These are phyloP conservation scores for Telopea speciosissima DNA, from an alignment of 177 flowering plant species.

Conservation along the genomic window DNA sequence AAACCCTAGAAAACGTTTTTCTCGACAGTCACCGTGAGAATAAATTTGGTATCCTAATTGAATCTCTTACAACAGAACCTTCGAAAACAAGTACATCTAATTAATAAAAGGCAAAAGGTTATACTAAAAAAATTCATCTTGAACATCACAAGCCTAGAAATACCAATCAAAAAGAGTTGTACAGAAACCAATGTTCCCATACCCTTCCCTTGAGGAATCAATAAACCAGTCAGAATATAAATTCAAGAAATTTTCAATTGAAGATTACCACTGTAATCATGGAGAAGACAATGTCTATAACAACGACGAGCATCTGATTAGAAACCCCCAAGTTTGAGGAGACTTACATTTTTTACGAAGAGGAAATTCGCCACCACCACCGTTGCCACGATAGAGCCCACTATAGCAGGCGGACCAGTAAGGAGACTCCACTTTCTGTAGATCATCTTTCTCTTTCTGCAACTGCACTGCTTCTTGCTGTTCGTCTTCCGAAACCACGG, in stretches of 20 bases:
- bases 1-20: too few relatives aligned
- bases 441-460: slow-evolving; percentile 8
- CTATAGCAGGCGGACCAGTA: slow-evolving; percentile 4
- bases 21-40: too few relatives aligned
- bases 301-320: background rate
- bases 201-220: background rate
- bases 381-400: slow-evolving; percentile 5
- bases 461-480: too few relatives aligned
- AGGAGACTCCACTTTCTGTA: slow-evolving; percentile 14
- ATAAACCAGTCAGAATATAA: background rate
- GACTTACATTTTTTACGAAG: slow-evolving; percentile 4
- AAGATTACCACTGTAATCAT: background rate
- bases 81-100: too few relatives aligned
- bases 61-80: too few relatives aligned
- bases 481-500: background rate
- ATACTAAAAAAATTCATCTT: too few relatives aligned
- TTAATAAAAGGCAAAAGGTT: too few relatives aligned
- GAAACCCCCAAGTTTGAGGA: background rate
- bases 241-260: too few relatives aligned
- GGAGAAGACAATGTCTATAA: too few relatives aligned
- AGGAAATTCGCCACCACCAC: slow-evolving; percentile 6
- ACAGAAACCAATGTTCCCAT: background rate
- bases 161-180: too few relatives aligned
- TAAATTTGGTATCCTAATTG: too few relatives aligned
- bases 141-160: too few relatives aligned